Evolutionary conservation across 306 rosid genomes (phyloP).

Genomic region (Senna siamea): DNA sequence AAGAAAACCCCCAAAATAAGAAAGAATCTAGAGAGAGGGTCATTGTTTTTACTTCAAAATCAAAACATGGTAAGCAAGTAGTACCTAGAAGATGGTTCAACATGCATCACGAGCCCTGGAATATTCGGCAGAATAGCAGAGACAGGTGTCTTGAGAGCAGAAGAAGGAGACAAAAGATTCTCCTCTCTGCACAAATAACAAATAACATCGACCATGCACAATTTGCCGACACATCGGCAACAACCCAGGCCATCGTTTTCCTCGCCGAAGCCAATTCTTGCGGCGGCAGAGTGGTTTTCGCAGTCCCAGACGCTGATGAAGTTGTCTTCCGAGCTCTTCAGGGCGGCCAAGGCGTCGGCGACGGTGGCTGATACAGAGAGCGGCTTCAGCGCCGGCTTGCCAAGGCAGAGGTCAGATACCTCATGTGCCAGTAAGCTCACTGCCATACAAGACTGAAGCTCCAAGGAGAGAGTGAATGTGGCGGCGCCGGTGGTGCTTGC

Average conservation of each 20-base stretch:
- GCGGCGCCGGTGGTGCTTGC: neutral
- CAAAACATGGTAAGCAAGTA: neutral
- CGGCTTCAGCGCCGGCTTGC: constrained; percentile 89
- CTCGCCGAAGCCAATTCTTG: constrained; percentile 1
- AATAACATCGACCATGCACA: constrained; percentile 85
- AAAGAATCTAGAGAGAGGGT: neutral
- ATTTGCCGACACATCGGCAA: constrained; percentile 73
- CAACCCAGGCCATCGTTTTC: constrained; percentile 6
- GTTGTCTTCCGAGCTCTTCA: constrained; percentile 64
- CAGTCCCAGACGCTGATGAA: constrained; percentile 85
- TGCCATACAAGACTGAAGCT: constrained; percentile 75
- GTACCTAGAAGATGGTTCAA: constrained; percentile 85
- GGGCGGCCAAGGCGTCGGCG: constrained; percentile 69
- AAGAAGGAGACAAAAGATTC: constrained; percentile 63
- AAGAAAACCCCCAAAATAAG: neutral
- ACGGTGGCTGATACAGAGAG: constrained; percentile 67
- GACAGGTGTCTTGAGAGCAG: constrained; percentile 70
- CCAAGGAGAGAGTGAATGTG: neutral
- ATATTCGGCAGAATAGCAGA: constrained; percentile 50
- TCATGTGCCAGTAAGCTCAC: constrained; percentile 75
- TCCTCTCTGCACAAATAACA: constrained; percentile 65
- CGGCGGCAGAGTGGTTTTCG: constrained; percentile 34
- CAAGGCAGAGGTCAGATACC: constrained; percentile 96
- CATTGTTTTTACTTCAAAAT: neutral
- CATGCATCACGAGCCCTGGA: constrained; percentile 59